phyloP scores from a whole-genome alignment of 2,329 filamentous ascomycete species.

The Penicillium sp. region DNA sequence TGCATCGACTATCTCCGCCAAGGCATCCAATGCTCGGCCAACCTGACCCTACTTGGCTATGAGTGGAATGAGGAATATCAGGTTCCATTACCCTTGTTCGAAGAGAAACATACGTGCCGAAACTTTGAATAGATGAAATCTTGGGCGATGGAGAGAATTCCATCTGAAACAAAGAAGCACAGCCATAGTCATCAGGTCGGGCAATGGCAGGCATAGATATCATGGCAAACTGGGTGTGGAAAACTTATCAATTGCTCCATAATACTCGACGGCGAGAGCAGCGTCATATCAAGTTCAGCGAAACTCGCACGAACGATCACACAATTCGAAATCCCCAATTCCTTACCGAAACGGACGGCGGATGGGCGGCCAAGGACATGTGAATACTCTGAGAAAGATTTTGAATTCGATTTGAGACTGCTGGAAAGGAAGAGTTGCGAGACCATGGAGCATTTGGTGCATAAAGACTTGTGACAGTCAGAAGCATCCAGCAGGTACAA shows the following conservation, averaged over 20 bases:
- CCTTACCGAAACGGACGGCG: no score
- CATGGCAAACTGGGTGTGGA: background rate
- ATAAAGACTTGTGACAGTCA: no score
- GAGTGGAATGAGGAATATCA: constrained; percentile 1
- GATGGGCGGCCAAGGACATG: no score
- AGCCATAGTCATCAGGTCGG: background rate
- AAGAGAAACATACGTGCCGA: background rate
- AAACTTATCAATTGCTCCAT: background rate
- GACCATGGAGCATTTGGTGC: no score
- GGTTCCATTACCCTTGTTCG: constrained; percentile 1
- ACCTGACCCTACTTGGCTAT: background rate
- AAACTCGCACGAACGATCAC: no score
- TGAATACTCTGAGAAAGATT: no score
- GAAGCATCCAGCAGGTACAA: no score
- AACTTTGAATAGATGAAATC: background rate
- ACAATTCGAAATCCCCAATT: no score
- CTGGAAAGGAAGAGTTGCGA: no score
- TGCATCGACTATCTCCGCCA: constrained; percentile 2
- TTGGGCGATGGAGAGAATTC: background rate
- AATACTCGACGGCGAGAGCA: background rate
- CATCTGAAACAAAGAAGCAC: background rate
- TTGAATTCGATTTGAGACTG: no score
- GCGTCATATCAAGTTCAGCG: no score
- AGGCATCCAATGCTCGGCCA: background rate
- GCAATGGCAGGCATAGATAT: background rate